Evolutionary conservation across 345 rosid genomes (phyloP).

Genomic region (Acer negundo): DNA sequence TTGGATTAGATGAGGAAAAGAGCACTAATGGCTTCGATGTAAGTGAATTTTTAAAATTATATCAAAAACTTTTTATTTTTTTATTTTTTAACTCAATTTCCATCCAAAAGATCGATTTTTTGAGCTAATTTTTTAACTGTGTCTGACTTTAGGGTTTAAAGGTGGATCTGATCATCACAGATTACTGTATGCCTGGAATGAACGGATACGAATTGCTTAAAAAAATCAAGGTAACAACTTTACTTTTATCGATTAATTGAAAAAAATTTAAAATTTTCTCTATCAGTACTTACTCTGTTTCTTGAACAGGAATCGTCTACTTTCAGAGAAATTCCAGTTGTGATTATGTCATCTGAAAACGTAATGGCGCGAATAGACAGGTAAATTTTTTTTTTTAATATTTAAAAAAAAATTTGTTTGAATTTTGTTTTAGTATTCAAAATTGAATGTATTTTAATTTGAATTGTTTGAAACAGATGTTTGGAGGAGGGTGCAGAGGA

Average conservation of each 20-base stretch:
- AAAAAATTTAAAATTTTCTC: no score
- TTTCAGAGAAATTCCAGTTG: slow-evolving; percentile 79
- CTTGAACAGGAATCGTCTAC: slow-evolving; percentile 70
- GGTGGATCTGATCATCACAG: slow-evolving; percentile 92
- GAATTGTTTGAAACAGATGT: slow-evolving; percentile 47
- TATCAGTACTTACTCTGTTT: neutral
- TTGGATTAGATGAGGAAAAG: slow-evolving; percentile 77
- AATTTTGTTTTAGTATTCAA: no score
- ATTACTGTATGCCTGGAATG: slow-evolving; percentile 99
- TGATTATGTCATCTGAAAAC: slow-evolving; percentile 96
- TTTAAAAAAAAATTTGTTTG: neutral
- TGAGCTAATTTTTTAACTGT: neutral
- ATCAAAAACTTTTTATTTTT: no score
- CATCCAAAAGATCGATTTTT: neutral
- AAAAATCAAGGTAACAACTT: slow-evolving; percentile 70
- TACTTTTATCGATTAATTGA: neutral
- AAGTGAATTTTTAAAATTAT: slow-evolving; percentile 21
- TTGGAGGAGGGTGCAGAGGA: slow-evolving; percentile 97
- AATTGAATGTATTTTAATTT: neutral
- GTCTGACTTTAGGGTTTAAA: slow-evolving; percentile 54
- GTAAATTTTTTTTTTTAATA: slow-evolving; percentile 40
- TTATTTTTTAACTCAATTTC: neutral
- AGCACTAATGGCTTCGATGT: slow-evolving; percentile 43
- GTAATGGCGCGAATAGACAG: slow-evolving; percentile 76
- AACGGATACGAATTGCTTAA: slow-evolving; percentile 95